Percentiles rank a stretch among this genome's conserved stretches.
phyloP scores from a whole-genome alignment of 1,284 basidiomycete species.

The Boletellus deceptivus region DNA sequence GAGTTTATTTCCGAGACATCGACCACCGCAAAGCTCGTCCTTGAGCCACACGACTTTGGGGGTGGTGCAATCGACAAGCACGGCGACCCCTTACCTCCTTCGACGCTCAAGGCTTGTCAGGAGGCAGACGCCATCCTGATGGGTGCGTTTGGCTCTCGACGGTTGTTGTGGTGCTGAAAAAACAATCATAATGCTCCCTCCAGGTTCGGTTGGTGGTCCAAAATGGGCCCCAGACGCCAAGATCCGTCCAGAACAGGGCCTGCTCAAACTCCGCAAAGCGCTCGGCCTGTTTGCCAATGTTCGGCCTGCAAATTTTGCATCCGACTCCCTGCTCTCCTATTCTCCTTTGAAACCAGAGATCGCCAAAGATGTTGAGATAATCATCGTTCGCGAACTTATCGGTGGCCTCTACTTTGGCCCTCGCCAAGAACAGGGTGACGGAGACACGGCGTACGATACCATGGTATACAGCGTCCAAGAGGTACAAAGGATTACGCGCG shows the following conservation, averaged over 20 bases:
- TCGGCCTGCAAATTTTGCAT: constrained; percentile 93
- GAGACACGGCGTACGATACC: constrained; percentile 80
- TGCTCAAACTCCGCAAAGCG: constrained; percentile 89
- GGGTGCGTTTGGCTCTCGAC: constrained; percentile 49
- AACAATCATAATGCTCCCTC: not conserved
- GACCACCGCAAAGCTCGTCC: constrained; percentile 66
- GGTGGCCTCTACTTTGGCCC: constrained; percentile 93
- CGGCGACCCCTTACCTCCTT: constrained; percentile 82
- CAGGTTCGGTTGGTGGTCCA: constrained; percentile 95
- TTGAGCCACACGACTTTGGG: constrained; percentile 84
- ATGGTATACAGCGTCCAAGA: constrained; percentile 93
- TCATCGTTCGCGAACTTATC: constrained; percentile 94
- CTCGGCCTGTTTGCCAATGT: constrained; percentile 98
- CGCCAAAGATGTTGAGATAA: constrained; percentile 86
- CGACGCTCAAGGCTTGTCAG: constrained; percentile 85
- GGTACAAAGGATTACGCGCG: constrained; percentile 92
- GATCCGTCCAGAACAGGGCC: constrained; percentile 93
- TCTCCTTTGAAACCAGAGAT: constrained; percentile 93
- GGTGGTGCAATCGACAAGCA: constrained; percentile 90
- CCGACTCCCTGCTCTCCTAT: constrained; percentile 83
- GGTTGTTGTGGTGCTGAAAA: not conserved
- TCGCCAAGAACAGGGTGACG: constrained; percentile 82
- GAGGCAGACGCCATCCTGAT: constrained; percentile 90
- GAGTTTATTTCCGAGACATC: constrained; percentile 68
- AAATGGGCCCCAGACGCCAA: constrained; percentile 95